Base-by-base conservation (phyloP, 2,329 filamentous ascomycete species). In the Dothidotthia symphoricarpi region DNA sequence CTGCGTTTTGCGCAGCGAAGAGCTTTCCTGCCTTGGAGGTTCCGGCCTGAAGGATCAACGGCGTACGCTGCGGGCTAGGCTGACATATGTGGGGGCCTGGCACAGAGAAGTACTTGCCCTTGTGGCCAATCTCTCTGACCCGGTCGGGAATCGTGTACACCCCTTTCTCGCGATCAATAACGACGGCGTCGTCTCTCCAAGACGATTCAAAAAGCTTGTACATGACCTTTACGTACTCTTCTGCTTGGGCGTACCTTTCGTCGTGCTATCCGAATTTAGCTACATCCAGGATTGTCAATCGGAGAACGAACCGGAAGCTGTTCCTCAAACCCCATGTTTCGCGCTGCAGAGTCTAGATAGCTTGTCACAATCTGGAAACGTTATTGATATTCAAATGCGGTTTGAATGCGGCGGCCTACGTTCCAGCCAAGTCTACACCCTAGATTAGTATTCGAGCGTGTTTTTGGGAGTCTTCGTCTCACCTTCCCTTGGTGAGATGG, bases 171-270 rank as follows among this genome's bases (percentile, higher is more conserved):
- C 75, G 73, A 53, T 85, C 75, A 0, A 78, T 71, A 16, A 78
- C 71, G 1, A 86, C 79, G 0, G 83, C 83, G 53, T 85, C 80
- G 36, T 80, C 75, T 24, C 81, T 71, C 81, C 83, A 86, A 0
- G 80, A 85, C 0, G 76, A 80, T 52, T 85, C 76, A 61, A 81
- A 76, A 2, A 86, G 75, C 55, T 86, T 86, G 66, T 85, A 85
- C 50, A 84, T 73, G 2, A 86, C 80, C 29, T 78, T 71, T 59
- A 86, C 72, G 63, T 85, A 86, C 57, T 86, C 83, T 45, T 86
- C 81, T 2, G 81, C 82, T 31, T 82, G 73, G 5, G 73, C 76
- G 45, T 86, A 86, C 36, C 83, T 28, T 13, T 85, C 80, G 46
- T 86, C 83, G 53, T 87, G 84, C 68, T 75, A 9, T 25, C 4